phyloP scores from a whole-genome alignment of 2,329 filamentous ascomycete genomes.

The Nectriaceae sp. region DNA sequence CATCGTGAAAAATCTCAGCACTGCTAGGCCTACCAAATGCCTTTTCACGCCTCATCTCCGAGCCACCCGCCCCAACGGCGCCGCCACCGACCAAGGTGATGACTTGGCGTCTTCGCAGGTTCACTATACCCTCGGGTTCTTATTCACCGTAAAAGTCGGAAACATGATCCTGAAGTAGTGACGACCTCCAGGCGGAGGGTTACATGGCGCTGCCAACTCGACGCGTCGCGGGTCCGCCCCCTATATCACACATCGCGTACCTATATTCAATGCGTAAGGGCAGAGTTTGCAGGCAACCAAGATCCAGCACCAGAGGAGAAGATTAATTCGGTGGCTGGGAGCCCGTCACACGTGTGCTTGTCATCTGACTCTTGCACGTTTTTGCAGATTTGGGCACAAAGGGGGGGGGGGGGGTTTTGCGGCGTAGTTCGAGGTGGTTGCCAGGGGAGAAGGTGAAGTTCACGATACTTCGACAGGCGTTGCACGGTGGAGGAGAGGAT shows the following conservation, averaged over 20 bases:
- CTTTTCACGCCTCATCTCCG: too few relatives aligned
- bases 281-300: neutral
- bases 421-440: neutral
- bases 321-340: neutral
- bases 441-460: too few relatives aligned
- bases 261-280: neutral
- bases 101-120: neutral
- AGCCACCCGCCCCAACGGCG: neutral
- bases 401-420: too few relatives aligned
- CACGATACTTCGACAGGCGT: neutral
- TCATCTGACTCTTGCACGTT: neutral
- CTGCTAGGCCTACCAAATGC: too few relatives aligned
- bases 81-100: neutral
- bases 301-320: neutral
- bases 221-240: neutral
- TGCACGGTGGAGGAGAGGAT: neutral
- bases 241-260: neutral
- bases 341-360: neutral
- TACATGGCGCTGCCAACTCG: slow-evolving; percentile 1
- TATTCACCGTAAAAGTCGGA: neutral
- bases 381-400: neutral
- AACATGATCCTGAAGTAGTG: neutral
- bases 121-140: neutral
- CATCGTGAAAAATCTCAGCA: too few relatives aligned
- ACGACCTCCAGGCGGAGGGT: neutral